Evolutionary conservation across 2,329 filamentous ascomycete species (phyloP).

Genomic region (Sporothrix inflata): DNA sequence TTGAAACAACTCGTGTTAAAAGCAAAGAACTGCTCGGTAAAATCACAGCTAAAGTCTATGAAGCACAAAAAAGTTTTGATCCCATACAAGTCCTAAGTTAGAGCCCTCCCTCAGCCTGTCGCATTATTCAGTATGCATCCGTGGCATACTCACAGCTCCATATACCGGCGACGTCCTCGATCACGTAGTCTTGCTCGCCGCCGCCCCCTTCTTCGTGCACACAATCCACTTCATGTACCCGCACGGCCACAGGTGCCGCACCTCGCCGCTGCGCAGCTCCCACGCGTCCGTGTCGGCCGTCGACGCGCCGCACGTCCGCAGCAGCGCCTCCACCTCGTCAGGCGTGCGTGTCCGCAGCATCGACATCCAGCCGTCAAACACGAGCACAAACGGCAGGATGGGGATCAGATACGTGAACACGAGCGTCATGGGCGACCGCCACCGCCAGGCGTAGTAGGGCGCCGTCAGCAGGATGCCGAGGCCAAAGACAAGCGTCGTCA

Average conservation of each 20-base stretch:
- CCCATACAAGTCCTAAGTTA: neutral
- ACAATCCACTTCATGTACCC: slow-evolving; percentile 58
- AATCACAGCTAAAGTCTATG: neutral
- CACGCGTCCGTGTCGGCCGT: slow-evolving; percentile 44
- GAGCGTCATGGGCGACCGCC: slow-evolving; percentile 57
- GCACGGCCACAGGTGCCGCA: slow-evolving; percentile 54
- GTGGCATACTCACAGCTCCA: neutral
- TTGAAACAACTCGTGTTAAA: neutral
- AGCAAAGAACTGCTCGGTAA: neutral
- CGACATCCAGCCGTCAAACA: slow-evolving; percentile 71
- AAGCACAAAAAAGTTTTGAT: neutral
- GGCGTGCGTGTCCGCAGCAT: slow-evolving; percentile 68
- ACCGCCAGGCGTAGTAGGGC: slow-evolving; percentile 58
- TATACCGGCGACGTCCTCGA: neutral
- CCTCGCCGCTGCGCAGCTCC: slow-evolving; percentile 53
- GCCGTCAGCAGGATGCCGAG: slow-evolving; percentile 55
- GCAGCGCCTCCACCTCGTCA: slow-evolving; percentile 63
- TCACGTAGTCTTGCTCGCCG: neutral
- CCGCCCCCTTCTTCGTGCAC: slow-evolving; percentile 39
- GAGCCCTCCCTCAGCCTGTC: neutral
- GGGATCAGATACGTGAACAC: slow-evolving; percentile 70
- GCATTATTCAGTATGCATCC: neutral
- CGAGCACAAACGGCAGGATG: slow-evolving; percentile 67
- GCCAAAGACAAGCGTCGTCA: slow-evolving; percentile 57
- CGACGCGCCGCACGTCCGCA: slow-evolving; percentile 56